Conservation (phyloP, 192 early-diverging fungal species). For the Chytriomyces confervae region DNA sequence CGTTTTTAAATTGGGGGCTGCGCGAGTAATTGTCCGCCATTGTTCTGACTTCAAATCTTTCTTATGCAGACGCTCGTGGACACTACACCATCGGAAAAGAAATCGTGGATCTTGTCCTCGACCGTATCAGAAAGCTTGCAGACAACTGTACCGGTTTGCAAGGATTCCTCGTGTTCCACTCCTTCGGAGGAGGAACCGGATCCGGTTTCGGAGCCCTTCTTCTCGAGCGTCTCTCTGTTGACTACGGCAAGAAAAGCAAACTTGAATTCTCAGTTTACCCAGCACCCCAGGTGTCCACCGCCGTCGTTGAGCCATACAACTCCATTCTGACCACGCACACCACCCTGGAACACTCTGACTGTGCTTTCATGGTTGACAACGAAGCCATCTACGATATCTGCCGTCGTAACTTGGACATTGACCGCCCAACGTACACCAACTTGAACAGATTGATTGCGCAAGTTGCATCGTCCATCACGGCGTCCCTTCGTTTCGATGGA, state of each 20-base stretch:
- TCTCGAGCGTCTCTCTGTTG: slow-evolving; percentile 95
- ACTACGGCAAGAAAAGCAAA: slow-evolving; percentile 99
- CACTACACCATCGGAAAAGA: slow-evolving; percentile 99
- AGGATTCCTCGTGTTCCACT: slow-evolving; percentile 99
- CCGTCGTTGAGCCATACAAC: slow-evolving; percentile 98
- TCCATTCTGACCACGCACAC: slow-evolving; percentile 99
- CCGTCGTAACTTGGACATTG: slow-evolving; percentile 96
- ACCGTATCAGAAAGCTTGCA: slow-evolving; percentile 96
- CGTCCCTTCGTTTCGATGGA: slow-evolving; percentile 97
- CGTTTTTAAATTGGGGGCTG: too few relatives aligned
- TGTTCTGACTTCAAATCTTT: too few relatives aligned
- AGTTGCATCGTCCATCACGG: slow-evolving; percentile 99
- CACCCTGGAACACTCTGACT: slow-evolving; percentile 98
- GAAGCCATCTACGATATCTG: slow-evolving; percentile 99
- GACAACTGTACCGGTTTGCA: slow-evolving; percentile 98
- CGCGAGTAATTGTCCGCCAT: too few relatives aligned
- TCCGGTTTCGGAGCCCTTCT: slow-evolving; percentile 98
- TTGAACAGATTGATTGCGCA: slow-evolving; percentile 98
- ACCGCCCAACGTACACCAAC: slow-evolving; percentile 96
- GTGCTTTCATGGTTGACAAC: slow-evolving; percentile 99
- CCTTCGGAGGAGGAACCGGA: slow-evolving; percentile 99
- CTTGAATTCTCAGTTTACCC: slow-evolving; percentile 99
- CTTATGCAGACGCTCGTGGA: slow-evolving; percentile 85
- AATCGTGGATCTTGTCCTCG: slow-evolving; percentile 93
- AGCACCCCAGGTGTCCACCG: slow-evolving; percentile 95